Base-by-base conservation (phyloP, 2,329 filamentous ascomycete genomes). In the Cladosporium austrohemisphaericum region DNA sequence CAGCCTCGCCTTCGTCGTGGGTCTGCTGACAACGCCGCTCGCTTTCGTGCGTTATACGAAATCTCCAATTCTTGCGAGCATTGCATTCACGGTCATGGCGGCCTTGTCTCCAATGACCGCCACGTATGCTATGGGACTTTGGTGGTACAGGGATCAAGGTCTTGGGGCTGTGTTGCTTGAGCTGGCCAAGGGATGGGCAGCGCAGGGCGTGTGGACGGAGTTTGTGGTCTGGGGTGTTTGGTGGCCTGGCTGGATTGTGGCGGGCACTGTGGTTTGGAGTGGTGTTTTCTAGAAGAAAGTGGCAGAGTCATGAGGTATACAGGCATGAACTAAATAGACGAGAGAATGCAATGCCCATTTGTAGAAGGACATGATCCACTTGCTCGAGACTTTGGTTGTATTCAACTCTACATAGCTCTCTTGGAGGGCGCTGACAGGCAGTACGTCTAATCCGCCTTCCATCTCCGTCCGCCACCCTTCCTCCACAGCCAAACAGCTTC, bases 401-500 rank as follows among this genome's bases (percentile, higher is more conserved):
- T n/a, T n/a, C n/a, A n/a, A n/a, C n/a, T n/a, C n/a, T n/a, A n/a
- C n/a, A n/a, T n/a, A n/a, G n/a, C n/a, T n/a, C n/a, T n/a, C n/a
- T n/a, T n/a, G n/a, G n/a, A n/a, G n/a, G n/a, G n/a, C n/a, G n/a
- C n/a, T n/a, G n/a, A n/a, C n/a, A n/a, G n/a, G n/a, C 5, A 36
- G 5, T 4, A 5, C 5, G 3, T 38, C 25, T 47, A 74, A 20
- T 68, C 66, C 44, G 72, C 72, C 76, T 69, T 70, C 80, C 80
- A 70, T 74, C 77, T 71, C 72, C 77, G 69, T 66, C 79, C 73
- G 71, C 83, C 70, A 64, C 86, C 86, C 76, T 86, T 63, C 76
- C 86, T 57, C 88, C 88, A 91, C 53, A 95, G 68, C 91, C 92
- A 96, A 13, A 96, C 71, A 1, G 90, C 91, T 67, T 97, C 92